These are phyloP conservation scores for Nothopassalora personata DNA, from an alignment of 2,329 filamentous ascomycete species.

Conservation along the genomic window DNA sequence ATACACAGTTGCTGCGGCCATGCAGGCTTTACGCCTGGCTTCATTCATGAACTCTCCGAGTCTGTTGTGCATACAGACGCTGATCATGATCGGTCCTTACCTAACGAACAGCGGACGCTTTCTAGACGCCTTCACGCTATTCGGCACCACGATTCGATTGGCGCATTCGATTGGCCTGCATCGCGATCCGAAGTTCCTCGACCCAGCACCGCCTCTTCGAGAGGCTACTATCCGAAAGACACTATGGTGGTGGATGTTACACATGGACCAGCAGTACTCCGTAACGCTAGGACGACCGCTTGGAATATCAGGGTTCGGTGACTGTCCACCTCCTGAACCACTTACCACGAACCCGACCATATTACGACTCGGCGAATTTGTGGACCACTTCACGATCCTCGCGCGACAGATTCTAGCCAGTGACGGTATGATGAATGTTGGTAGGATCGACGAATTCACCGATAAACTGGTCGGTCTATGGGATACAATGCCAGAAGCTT, in stretches of 20 bases:
- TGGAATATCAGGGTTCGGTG: conserved; percentile 46
- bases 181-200: conserved; percentile 43
- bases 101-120: conserved; percentile 47
- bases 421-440: conserved; percentile 37
- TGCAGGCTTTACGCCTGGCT: conserved; percentile 46
- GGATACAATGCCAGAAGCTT: conserved; percentile 44
- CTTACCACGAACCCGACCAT: conserved; percentile 42
- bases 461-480: conserved; percentile 40
- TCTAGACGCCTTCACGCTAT: conserved; percentile 47
- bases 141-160: conserved; percentile 45
- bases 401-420: conserved; percentile 44
- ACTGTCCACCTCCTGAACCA: conserved; percentile 44
- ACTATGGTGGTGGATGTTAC: conserved; percentile 51
- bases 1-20: conserved; percentile 42
- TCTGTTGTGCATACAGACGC: conserved; percentile 41
- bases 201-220: conserved; percentile 38
- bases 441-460: conserved; percentile 45
- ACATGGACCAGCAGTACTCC: conserved; percentile 49
- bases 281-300: conserved; percentile 46
- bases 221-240: conserved; percentile 41
- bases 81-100: conserved; percentile 47
- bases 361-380: conserved; percentile 43
- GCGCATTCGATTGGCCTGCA: conserved; percentile 48
- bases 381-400: conserved; percentile 45
- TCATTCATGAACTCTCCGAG: conserved; percentile 47